A percentile compares a stretch with the other conserved stretches of the same genome.
Evolutionary conservation across 192 early-diverging fungal species (phyloP).

Genomic region (Rhizophagus sp.): DNA sequence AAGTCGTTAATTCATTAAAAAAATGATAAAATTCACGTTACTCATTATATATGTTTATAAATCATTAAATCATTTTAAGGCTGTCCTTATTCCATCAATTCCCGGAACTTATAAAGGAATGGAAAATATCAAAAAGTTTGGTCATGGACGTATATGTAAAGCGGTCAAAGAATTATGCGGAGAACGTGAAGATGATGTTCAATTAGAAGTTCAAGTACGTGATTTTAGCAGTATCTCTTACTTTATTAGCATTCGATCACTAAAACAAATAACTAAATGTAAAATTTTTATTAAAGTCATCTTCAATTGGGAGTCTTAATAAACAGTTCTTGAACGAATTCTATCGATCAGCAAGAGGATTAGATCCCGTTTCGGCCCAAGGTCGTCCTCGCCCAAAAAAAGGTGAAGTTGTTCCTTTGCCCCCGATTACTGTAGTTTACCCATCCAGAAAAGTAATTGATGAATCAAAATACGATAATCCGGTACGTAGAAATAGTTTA

Average conservation of each 20-base stretch:
- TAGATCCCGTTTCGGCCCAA: slow-evolving; percentile 27
- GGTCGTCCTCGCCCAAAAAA: background rate
- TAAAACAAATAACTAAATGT: background rate
- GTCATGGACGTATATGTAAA: slow-evolving; percentile 43
- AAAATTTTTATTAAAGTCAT: slow-evolving; percentile 31
- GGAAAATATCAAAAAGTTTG: slow-evolving; percentile 41
- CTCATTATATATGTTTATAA: background rate
- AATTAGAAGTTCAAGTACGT: slow-evolving; percentile 46
- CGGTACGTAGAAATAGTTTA: slow-evolving; percentile 8
- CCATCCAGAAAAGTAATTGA: slow-evolving; percentile 37
- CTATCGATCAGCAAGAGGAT: slow-evolving; percentile 42
- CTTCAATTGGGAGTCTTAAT: slow-evolving; percentile 40
- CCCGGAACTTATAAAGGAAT: slow-evolving; percentile 37
- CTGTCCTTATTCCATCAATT: slow-evolving; percentile 55
- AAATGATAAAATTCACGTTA: background rate
- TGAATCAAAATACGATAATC: slow-evolving; percentile 25
- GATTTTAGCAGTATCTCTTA: background rate
- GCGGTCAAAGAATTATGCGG: slow-evolving; percentile 37
- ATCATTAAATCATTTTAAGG: slow-evolving; percentile 20
- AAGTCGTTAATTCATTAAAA: background rate
- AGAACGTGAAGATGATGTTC: slow-evolving; percentile 1
- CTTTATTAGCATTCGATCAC: background rate
- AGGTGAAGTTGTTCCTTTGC: slow-evolving; percentile 10
- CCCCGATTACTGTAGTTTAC: slow-evolving; percentile 37
- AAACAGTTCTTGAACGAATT: slow-evolving; percentile 36